Base-by-base conservation (phyloP, 2,329 filamentous ascomycete species). In the Fusarium fujikuroi region DNA sequence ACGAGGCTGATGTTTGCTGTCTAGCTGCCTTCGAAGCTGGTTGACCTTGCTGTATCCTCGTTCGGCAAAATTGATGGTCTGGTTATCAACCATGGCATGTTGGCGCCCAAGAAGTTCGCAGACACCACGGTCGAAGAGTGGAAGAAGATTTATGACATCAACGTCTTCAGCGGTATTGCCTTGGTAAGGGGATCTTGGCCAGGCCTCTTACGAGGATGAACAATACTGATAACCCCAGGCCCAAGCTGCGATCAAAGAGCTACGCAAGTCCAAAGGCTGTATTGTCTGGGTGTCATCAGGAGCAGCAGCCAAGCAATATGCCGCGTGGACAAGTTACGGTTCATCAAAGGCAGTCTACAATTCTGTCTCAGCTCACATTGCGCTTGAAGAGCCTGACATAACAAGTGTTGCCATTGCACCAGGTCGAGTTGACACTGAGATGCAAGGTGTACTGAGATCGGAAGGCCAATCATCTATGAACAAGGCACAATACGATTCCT, bases 361-460 rank as follows among this genome's bases (percentile, higher is more conserved):
- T 80, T 93, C 95, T 75, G 83, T 97, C 9, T 91, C 91, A 2
- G 83, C 87, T 46, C 94, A 95, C 40, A 82, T 98, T 40, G 89
- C 90, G 0, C 86, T 87, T 2, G 95, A 98, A 79, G 95, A 97
- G 81, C 90, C 92, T 3, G 86, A 91, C 19, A 90, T 97, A 49
- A 93, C 89, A 0, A 91, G 90, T 18, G 83, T 97, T 1, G 87
- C 93, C 0, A 85, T 98, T 39, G 87, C 91, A 8, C 95, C 95
- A 0, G 95, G 95, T 5, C 90, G 93, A 50, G 92, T 97, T 12
- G 93, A 97, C 79, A 98, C 95, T 0, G 92, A 92, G 58, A 98
- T 98, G 95, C 95, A 97, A 81, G 87, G 87, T n/a, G 88, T 92
- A 64, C 89, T 99, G 64, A 87, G 96, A 57, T 91, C 95, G 52